Percentiles rank a stretch among this genome's conserved stretches.
phyloP scores from a whole-genome alignment of 495 filamentous ascomycete genomes.

The Evansstolkia leycettana region DNA sequence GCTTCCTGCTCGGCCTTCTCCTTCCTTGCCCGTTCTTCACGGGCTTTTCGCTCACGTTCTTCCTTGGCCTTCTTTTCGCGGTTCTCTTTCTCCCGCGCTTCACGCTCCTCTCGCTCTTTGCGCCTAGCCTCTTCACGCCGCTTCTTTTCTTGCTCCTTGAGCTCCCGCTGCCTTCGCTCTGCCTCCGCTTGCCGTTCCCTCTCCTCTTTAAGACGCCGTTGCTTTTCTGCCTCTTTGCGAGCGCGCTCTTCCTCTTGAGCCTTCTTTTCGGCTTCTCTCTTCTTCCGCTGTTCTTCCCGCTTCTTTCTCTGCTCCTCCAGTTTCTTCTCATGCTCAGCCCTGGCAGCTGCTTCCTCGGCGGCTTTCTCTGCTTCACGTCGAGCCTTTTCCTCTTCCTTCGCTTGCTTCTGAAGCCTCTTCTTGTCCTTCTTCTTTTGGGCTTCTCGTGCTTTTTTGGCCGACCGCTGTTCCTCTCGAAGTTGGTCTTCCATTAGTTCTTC shows the following conservation, averaged over 20 bases:
- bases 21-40: slow-evolving; percentile 48
- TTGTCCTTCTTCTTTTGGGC: slow-evolving; percentile 89
- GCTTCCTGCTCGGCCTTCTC: slow-evolving; percentile 34
- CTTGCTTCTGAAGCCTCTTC: slow-evolving; percentile 69
- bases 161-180: slow-evolving; percentile 60
- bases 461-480: slow-evolving; percentile 57
- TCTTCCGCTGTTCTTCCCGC: slow-evolving; percentile 82
- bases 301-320: slow-evolving; percentile 66
- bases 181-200: slow-evolving; percentile 69
- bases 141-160: slow-evolving; percentile 61
- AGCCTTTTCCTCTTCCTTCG: slow-evolving; percentile 80
- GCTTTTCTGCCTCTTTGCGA: slow-evolving; percentile 68
- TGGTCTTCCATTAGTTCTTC: slow-evolving; percentile 84
- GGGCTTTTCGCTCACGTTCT: slow-evolving; percentile 55
- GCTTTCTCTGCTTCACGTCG: slow-evolving; percentile 78
- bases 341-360: slow-evolving; percentile 71
- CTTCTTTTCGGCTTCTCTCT: slow-evolving; percentile 85
- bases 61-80: slow-evolving; percentile 47
- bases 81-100: slow-evolving; percentile 48
- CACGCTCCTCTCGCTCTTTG: slow-evolving; percentile 65
- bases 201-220: slow-evolving; percentile 65
- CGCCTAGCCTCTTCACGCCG: slow-evolving; percentile 47
- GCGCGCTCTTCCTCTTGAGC: slow-evolving; percentile 77
- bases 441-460: slow-evolving; percentile 88
- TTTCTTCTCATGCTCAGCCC: slow-evolving; percentile 67